Evolutionary conservation across 257 asterid genomes (phyloP), one percentile per base, ranked within the genome.

Genomic region (Cynanchum wilfordii): DNA sequence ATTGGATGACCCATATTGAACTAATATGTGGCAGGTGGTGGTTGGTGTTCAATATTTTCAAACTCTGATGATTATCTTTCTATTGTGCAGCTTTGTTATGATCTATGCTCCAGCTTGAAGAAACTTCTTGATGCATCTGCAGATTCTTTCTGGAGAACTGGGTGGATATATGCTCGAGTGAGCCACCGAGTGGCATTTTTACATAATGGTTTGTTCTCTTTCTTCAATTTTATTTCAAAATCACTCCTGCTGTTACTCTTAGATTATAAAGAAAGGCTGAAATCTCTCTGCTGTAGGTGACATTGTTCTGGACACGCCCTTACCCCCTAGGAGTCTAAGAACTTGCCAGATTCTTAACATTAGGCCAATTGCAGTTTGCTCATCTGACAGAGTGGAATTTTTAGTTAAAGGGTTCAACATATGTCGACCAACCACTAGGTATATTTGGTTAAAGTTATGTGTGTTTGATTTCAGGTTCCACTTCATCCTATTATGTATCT

Each of bases 121-220:
- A 85, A 80, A 87, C 97, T 95, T 86, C 82, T 92, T 77, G 82
- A 85, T 82, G 79, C 87, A 76, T 90, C 89, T 44, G 72, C 81
- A 27, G 92, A 92, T 80, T 79, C 96, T 65, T 89, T 92, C 78
- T 92, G 99, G 98, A 86, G 78, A 79, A 79, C 86, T 13, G 99
- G 97, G 65, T 90, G 97, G 98, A 86, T 95, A 77, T 92, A 89
- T 80, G 78, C 96, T 77, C 88, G 93, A 76, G 84, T 87, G 78
- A 84, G 70, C 73, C 87, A 90, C 71, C 90, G 78, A 64, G 83
- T 86, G 76, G 84, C 94, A 67, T 89, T 95, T 80, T 78, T 88
- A 51, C 87, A 83, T 73, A 86, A 92, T 86, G 99, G 99, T 91
- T 81, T 73, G 60, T 68, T 62, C 49, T 38, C 42, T 16, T 76